A percentile compares a stretch with the other conserved stretches of the same genome.
Evolutionary conservation across 2,329 filamentous ascomycete species (phyloP).

Genomic region (Ambrosiella cleistominuta): DNA sequence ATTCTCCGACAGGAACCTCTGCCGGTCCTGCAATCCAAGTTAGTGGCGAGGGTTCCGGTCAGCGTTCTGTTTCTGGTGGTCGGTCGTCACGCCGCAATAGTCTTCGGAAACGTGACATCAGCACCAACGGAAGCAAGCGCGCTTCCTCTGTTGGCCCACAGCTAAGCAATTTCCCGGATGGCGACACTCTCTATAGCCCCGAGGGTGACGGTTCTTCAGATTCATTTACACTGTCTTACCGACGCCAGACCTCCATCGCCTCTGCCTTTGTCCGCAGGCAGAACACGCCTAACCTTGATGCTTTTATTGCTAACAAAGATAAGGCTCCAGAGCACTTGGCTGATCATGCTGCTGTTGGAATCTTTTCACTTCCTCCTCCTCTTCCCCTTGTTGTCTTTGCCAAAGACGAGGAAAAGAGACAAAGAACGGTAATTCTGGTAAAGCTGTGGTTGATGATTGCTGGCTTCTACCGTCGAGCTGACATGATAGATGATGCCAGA

Average conservation of each 20-base stretch:
- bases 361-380: constrained; percentile 28
- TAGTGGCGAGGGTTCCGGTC: neutral
- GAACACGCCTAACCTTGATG: constrained; percentile 28
- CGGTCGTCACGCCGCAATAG: constrained; percentile 13
- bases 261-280: constrained; percentile 28
- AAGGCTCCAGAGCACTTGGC: constrained; percentile 23
- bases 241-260: constrained; percentile 23
- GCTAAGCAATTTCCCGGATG: constrained; percentile 28
- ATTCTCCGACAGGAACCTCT: constrained; percentile 21
- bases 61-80: constrained; percentile 5
- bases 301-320: constrained; percentile 26
- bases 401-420: constrained; percentile 33
- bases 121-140: constrained; percentile 27
- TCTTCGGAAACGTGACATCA: constrained; percentile 13
- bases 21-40: constrained; percentile 11
- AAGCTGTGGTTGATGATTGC: constrained; percentile 84
- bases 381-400: constrained; percentile 37
- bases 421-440: constrained; percentile 40
- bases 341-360: constrained; percentile 24
- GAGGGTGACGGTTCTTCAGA: constrained; percentile 26
- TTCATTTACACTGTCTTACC: constrained; percentile 27
- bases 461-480: constrained; percentile 68
- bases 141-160: constrained; percentile 26
- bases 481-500: constrained; percentile 60
- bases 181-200: constrained; percentile 34